Evolutionary conservation across 371 early-diverging fungal genomes (phyloP).

Genomic region (Mucor plumbeus): DNA sequence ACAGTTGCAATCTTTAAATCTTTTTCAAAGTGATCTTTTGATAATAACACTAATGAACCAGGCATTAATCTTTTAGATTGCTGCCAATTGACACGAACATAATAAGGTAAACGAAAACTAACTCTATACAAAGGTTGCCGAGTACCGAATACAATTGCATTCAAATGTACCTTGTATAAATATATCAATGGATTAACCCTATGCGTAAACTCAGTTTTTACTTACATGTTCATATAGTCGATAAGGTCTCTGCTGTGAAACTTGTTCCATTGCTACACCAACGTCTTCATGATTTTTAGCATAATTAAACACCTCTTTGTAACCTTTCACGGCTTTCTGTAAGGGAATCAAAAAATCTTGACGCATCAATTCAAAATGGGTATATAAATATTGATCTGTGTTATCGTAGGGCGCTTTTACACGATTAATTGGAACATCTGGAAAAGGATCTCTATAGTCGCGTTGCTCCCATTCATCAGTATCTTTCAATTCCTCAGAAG

Average conservation of each 20-base stretch:
- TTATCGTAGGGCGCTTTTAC: constrained; percentile 54
- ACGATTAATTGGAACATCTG: constrained; percentile 60
- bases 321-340: constrained; percentile 53
- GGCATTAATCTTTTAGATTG: constrained; percentile 64
- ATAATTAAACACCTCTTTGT: constrained; percentile 29
- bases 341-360: constrained; percentile 67
- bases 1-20: constrained; percentile 66
- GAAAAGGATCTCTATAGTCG: constrained; percentile 26
- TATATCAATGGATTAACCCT: neutral
- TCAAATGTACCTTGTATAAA: constrained; percentile 52
- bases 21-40: constrained; percentile 55
- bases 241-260: constrained; percentile 19
- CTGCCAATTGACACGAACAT: constrained; percentile 52
- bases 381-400: constrained; percentile 62
- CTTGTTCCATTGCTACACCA: constrained; percentile 22
- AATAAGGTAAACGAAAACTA: constrained; percentile 56
- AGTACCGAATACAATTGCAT: constrained; percentile 57
- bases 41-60: constrained; percentile 60
- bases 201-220: neutral
- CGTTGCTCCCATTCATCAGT: constrained; percentile 18
- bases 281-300: constrained; percentile 34
- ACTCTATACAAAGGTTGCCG: constrained; percentile 59
- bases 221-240: constrained; percentile 46
- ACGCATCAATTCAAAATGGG: constrained; percentile 69
- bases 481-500: constrained; percentile 16